These are phyloP conservation scores for Phoenix roebelenii DNA, from an alignment of 176 grass and related monocot genomes.

Conservation along the genomic window DNA sequence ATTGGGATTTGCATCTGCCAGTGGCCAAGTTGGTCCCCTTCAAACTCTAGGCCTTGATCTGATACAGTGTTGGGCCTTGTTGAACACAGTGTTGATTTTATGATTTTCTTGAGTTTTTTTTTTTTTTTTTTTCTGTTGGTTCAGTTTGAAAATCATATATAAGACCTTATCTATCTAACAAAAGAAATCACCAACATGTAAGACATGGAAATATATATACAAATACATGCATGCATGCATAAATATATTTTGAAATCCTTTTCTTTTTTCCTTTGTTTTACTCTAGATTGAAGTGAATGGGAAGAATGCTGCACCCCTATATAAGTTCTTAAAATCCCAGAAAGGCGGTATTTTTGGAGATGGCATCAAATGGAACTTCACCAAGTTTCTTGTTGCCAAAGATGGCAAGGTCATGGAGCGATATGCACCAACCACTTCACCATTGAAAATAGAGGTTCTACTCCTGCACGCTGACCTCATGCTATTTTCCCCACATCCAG, in stretches of 20 bases:
- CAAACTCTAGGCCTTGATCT: too few relatives aligned
- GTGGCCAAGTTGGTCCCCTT: too few relatives aligned
- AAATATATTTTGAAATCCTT: background rate
- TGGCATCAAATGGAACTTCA: slow-evolving; percentile 69
- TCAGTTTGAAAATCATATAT: too few relatives aligned
- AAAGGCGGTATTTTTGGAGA: slow-evolving; percentile 46
- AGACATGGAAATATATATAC: too few relatives aligned
- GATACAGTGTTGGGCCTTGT: too few relatives aligned
- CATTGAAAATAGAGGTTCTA: slow-evolving; percentile 42
- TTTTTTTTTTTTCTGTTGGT: too few relatives aligned
- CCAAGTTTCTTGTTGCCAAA: slow-evolving; percentile 53
- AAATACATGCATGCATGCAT: too few relatives aligned
- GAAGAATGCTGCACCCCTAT: slow-evolving; percentile 36
- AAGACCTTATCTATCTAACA: too few relatives aligned
- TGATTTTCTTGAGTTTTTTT: too few relatives aligned
- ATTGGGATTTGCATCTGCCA: too few relatives aligned
- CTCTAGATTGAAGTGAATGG: slow-evolving; percentile 48
- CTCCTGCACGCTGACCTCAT: background rate
- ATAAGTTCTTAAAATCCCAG: slow-evolving; percentile 43
- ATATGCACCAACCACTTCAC: slow-evolving; percentile 42
- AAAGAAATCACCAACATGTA: too few relatives aligned
- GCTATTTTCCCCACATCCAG: background rate
- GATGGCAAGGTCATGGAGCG: slow-evolving; percentile 36
- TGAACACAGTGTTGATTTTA: too few relatives aligned
- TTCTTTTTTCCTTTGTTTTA: background rate